Conservation (phyloP, 1,139 yeast genomes). For the Suhomyces maxii region DNA sequence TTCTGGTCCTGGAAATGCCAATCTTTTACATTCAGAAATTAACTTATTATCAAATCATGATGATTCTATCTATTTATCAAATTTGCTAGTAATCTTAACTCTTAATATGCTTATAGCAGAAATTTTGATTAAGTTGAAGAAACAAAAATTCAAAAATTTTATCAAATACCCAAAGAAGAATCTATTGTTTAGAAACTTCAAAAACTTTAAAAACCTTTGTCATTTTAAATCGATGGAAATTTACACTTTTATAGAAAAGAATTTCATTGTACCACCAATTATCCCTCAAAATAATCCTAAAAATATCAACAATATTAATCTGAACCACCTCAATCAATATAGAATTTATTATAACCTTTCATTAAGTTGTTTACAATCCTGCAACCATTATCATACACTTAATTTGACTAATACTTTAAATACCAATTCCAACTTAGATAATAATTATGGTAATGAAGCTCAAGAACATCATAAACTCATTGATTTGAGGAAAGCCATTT, state of each 20-base stretch:
- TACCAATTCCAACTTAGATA: constrained; percentile 14
- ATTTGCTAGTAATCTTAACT: constrained; percentile 30
- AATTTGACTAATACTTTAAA: constrained; percentile 22
- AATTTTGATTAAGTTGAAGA: constrained; percentile 32
- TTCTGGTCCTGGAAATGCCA: constrained; percentile 7
- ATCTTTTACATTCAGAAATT: constrained; percentile 13
- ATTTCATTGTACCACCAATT: constrained; percentile 28
- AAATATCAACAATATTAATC: constrained; percentile 14
- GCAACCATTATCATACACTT: constrained; percentile 37
- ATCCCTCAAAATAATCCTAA: constrained; percentile 15
- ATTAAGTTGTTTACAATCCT: constrained; percentile 33
- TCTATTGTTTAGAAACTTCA: constrained; percentile 20
- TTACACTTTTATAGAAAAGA: constrained; percentile 30
- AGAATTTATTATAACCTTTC: constrained; percentile 39
- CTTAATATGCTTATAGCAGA: constrained; percentile 33
- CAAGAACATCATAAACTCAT: constrained; percentile 37
- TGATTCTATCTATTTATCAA: constrained; percentile 35
- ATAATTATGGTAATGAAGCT: constrained; percentile 19
- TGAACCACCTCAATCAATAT: constrained; percentile 22
- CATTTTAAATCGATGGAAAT: constrained; percentile 33
- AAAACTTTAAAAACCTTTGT: constrained; percentile 27
- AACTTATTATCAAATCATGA: constrained; percentile 28
- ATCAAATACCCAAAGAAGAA: constrained; percentile 20
- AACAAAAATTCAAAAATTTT: constrained; percentile 25
- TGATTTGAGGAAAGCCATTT: constrained; percentile 36